phyloP scores from a whole-genome alignment of 208 protist genomes.

The Leishmania mexicana region DNA sequence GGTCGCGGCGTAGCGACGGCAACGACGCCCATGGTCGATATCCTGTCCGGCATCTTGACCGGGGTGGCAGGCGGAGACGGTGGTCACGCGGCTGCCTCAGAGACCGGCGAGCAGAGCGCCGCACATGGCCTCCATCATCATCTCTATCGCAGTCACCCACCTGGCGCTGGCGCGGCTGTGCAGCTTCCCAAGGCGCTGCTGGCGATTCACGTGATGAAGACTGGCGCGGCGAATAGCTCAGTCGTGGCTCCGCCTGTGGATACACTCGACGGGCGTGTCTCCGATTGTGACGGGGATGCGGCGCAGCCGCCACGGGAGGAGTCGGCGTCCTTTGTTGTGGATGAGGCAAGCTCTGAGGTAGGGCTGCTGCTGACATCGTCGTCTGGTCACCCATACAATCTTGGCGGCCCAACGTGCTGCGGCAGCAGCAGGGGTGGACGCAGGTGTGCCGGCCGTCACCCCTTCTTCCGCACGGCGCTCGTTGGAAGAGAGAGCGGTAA shows the following conservation, averaged over 20 bases:
- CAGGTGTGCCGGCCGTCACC: neutral
- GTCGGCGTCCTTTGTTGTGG: neutral
- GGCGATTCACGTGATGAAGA: conserved; percentile 21
- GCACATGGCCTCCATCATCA: neutral
- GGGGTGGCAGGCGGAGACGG: neutral
- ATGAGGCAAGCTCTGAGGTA: neutral
- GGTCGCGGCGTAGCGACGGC: neutral
- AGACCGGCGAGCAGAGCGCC: too few relatives aligned
- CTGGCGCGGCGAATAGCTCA: neutral
- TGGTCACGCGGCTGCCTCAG: neutral
- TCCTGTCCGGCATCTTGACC: neutral
- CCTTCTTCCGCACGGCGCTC: neutral
- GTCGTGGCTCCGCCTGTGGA: neutral
- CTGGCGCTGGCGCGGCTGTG: neutral
- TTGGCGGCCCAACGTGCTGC: neutral
- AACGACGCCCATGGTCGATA: neutral
- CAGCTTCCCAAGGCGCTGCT: conserved; percentile 21
- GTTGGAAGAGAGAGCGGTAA: neutral
- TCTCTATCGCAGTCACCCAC: neutral
- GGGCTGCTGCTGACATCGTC: neutral
- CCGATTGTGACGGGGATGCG: neutral
- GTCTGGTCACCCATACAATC: neutral
- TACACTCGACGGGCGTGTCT: neutral
- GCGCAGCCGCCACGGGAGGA: neutral
- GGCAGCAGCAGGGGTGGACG: neutral